Conservation (phyloP, 2,329 filamentous ascomycete species). For the Ascocoryne sarcoides region DNA sequence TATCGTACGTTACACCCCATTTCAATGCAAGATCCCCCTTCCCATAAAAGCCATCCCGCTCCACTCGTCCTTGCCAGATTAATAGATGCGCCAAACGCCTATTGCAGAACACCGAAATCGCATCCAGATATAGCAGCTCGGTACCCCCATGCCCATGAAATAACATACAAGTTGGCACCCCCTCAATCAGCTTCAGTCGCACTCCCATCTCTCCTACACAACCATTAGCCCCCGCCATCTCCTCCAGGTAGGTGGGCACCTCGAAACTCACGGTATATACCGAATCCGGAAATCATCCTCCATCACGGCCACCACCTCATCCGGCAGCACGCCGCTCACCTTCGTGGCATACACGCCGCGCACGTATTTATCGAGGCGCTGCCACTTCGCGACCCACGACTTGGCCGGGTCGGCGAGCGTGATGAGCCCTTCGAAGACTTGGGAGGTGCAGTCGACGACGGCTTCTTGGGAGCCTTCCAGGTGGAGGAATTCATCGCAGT, state of each 20-base stretch:
- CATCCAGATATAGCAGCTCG: no score
- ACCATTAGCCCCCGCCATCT: conserved; percentile 12
- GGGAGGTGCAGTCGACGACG: conserved; percentile 87
- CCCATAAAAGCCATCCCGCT: no score
- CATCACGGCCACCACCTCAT: conserved; percentile 51
- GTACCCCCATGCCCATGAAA: no score
- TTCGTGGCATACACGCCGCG: conserved; percentile 90
- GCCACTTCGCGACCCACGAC: conserved; percentile 96
- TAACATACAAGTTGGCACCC: no score
- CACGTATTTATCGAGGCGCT: conserved; percentile 81
- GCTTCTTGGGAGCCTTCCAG: conserved; percentile 70
- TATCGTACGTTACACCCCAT: no score
- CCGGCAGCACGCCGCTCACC: conserved; percentile 72
- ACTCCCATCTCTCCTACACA: conserved; percentile 44
- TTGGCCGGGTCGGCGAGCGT: conserved; percentile 70
- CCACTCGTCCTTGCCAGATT: no score
- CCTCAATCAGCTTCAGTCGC: conserved; percentile 31
- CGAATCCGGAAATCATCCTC: conserved; percentile 55
- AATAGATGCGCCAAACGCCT: no score
- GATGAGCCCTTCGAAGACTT: conserved; percentile 91
- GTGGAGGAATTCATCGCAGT: conserved; percentile 89
- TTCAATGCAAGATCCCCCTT: no score
- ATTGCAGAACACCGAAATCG: no score
- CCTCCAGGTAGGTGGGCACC: neutral
- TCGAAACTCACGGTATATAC: conserved; percentile 53